These are phyloP conservation scores for Rosa chinensis DNA, from an alignment of 306 rosid species.

Conservation along the genomic window DNA sequence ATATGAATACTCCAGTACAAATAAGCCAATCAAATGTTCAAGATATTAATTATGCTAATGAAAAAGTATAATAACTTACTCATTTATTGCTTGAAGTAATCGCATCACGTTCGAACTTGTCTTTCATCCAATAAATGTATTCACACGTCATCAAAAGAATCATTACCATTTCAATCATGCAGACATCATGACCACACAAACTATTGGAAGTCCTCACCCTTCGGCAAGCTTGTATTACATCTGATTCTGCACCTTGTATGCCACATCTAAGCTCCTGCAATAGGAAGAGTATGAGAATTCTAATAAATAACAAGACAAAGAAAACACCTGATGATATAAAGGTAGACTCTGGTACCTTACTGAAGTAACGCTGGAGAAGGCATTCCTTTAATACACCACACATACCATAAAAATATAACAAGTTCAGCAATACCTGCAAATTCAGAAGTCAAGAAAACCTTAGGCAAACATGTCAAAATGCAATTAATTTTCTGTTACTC, in stretches of 20 bases:
- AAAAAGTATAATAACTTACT: constrained; percentile 39
- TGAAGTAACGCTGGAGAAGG: constrained; percentile 84
- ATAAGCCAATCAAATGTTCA: neutral
- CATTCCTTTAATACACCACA: constrained; percentile 78
- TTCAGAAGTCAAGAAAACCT: constrained; percentile 13
- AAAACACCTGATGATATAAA: neutral
- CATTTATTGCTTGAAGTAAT: constrained; percentile 72
- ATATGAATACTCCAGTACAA: neutral
- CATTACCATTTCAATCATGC: too few species aligned
- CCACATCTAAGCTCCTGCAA: constrained; percentile 72
- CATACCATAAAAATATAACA: constrained; percentile 82
- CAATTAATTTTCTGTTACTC: neutral
- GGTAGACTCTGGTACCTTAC: constrained; percentile 51
- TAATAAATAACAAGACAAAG: neutral
- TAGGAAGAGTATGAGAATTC: constrained; percentile 12
- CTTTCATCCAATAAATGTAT: constrained; percentile 82
- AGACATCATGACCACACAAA: too few species aligned
- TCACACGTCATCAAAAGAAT: constrained; percentile 22
- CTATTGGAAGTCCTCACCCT: constrained; percentile 49
- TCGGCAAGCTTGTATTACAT: constrained; percentile 59
- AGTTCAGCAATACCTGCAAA: constrained; percentile 64
- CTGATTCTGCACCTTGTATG: constrained; percentile 61
- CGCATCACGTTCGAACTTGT: constrained; percentile 85
- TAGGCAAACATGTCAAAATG: neutral
- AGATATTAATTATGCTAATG: neutral